Evolutionary conservation across 169 alveolate genomes (phyloP), one percentile per base, ranked within the genome.

Genomic region (Cystoisospora suis): DNA sequence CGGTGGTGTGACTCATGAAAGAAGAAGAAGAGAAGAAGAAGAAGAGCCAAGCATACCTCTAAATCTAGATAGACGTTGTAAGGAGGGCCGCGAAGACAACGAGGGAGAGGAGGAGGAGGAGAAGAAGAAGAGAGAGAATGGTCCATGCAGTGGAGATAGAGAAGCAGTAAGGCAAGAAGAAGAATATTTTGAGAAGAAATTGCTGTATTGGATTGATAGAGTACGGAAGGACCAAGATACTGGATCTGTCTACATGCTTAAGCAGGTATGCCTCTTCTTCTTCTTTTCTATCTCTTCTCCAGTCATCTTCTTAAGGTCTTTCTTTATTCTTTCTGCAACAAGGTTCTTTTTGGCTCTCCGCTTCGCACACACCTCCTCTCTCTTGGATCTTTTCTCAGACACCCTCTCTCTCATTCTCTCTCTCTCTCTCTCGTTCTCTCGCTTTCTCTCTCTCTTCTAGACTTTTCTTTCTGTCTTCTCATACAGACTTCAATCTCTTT

Each of bases 201-300:
- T 72, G 40, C 9, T 3, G 32, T 40, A 40, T 38, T 40, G 83
- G 58, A 34, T 72, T 3, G 1, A 27, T 9, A 46, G 56, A 5
- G 58, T 72, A 3, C 53, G 83, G 3, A 53, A 15, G 23, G 58
- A 72, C 53, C 38, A 38, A 36, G 83, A 72, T 38, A 34, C 1
- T 34, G 83, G 83, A 7, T 46, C 83, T 3, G 7, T 72, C 56
- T 72, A 72, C 83, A 72, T 72, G 83, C 56, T 72, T 9, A 72
- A 36, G 27, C 42, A 72, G 9, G 83, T 72, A 9, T 0, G 83
- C 80, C 29, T 9, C 77, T 9, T 29, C n/a, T 6, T 9, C 77
- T 23, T 61, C 77, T 38, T 9, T n/a, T 6, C 7, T 9, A 29
- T n/a, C 40, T 61, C 77, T 61, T 6, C 77, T 23, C 40, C 77